Conservation (phyloP, 495 filamentous ascomycete genomes). For the Neurospora sp. region DNA sequence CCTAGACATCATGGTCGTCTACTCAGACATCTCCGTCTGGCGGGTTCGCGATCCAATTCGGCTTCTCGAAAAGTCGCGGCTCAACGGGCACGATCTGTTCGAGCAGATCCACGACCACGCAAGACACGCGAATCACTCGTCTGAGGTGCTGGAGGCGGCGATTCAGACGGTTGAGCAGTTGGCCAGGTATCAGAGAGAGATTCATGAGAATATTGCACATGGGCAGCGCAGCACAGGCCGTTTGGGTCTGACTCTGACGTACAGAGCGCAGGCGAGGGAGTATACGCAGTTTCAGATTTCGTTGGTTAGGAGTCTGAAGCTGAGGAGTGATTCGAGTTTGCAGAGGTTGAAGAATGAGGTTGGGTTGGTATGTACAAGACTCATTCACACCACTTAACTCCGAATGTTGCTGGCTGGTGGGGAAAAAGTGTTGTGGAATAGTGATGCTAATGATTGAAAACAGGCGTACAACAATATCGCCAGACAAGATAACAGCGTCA, state of each 20-base stretch:
- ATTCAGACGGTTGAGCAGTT: conserved; percentile 11
- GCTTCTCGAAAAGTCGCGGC: conserved; percentile 10
- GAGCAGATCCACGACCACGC: conserved; percentile 12
- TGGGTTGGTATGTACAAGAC: conserved; percentile 5
- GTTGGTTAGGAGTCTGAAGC: conserved; percentile 10
- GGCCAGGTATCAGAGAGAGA: background rate
- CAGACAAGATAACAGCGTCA: conserved; percentile 28
- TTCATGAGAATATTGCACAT: background rate
- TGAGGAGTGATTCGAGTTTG: conserved; percentile 12
- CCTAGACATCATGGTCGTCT: conserved; percentile 10
- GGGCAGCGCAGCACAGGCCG: background rate
- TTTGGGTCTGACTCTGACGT: conserved; percentile 3
- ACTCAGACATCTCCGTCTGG: conserved; percentile 16
- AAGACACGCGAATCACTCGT: conserved; percentile 13
- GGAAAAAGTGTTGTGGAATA: too few species aligned
- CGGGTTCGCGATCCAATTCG: conserved; percentile 15
- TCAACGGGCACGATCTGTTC: background rate
- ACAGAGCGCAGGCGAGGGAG: conserved; percentile 10
- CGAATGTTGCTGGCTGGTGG: too few species aligned
- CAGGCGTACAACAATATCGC: conserved; percentile 16
- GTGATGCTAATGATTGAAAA: background rate
- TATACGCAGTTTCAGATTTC: conserved; percentile 14
- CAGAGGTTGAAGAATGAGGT: conserved; percentile 14
- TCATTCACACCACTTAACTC: too few species aligned
- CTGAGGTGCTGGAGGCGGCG: conserved; percentile 11